Evolutionary conservation across 1,284 basidiomycete species (phyloP).

Genomic region (Ustilago trichophora): DNA sequence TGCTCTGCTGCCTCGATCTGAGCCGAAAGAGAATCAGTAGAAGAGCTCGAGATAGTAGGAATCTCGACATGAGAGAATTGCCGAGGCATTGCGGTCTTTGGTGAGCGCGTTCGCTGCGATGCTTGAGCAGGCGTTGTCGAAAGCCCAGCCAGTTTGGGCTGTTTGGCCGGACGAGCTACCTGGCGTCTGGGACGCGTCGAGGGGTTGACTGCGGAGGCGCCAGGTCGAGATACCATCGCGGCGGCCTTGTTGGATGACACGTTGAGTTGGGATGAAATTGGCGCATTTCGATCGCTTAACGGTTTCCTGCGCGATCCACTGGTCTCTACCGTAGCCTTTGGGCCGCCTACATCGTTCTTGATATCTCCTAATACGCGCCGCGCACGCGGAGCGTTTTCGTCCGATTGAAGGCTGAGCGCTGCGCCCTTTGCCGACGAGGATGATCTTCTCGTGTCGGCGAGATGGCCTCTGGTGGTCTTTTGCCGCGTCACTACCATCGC

Average conservation of each 20-base stretch:
- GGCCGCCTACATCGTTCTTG: slow-evolving; percentile 11
- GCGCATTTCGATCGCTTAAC: slow-evolving; percentile 21
- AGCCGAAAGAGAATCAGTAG: neutral
- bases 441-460: slow-evolving; percentile 1
- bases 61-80: slow-evolving; percentile 2
- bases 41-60: neutral
- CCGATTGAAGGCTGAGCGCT: neutral
- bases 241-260: neutral
- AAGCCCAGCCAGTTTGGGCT: neutral
- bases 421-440: slow-evolving; percentile 19
- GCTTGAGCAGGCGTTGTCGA: neutral
- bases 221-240: neutral
- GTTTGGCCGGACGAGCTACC: neutral
- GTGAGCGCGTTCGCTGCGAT: neutral
- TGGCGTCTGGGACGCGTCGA: neutral
- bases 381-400: slow-evolving; percentile 15
- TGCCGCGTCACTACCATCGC: too few species aligned
- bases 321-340: neutral
- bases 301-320: slow-evolving; percentile 15
- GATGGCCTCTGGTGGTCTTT: too few species aligned
- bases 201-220: neutral
- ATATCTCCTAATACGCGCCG: slow-evolving; percentile 17
- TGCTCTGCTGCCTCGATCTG: slow-evolving; percentile 17
- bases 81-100: neutral
- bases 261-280: neutral